A percentile compares a stretch with the other conserved stretches of the same genome.
Conservation (phyloP, 805 yeast species). For the Candida qinlingensis region DNA sequence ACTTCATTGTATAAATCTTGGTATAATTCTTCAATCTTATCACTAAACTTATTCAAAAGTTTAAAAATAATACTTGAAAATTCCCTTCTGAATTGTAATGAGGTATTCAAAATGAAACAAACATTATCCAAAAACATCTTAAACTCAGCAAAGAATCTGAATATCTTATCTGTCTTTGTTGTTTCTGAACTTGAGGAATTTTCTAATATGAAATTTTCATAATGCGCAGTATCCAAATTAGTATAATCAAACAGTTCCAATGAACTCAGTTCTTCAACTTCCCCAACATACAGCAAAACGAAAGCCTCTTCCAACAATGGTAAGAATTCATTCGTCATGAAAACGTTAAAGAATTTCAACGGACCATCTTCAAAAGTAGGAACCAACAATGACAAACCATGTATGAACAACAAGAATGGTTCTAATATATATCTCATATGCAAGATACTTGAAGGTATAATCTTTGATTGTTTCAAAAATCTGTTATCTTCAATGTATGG, state of each 20-base stretch:
- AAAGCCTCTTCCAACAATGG: slow-evolving; percentile 59
- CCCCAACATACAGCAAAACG: slow-evolving; percentile 43
- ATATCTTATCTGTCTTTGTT: slow-evolving; percentile 4
- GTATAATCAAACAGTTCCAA: slow-evolving; percentile 26
- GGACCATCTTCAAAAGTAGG: slow-evolving; percentile 30
- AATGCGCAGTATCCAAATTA: slow-evolving; percentile 26
- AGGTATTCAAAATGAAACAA: slow-evolving; percentile 21
- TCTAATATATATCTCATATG: slow-evolving; percentile 79
- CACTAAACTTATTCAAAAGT: slow-evolving; percentile 18
- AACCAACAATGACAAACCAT: slow-evolving; percentile 45
- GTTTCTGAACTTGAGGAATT: slow-evolving; percentile 19
- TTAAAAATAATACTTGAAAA: slow-evolving; percentile 20
- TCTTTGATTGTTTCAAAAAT: slow-evolving; percentile 51
- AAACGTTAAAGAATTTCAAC: slow-evolving; percentile 49
- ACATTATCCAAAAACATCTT: slow-evolving; percentile 18
- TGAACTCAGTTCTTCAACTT: slow-evolving; percentile 35
- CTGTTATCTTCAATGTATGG: slow-evolving; percentile 58
- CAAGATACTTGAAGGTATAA: slow-evolving; percentile 66
- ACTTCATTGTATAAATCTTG: slow-evolving; percentile 22
- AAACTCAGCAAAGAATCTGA: slow-evolving; percentile 19
- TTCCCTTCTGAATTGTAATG: slow-evolving; percentile 24
- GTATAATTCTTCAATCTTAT: slow-evolving; percentile 19
- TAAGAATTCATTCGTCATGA: slow-evolving; percentile 60
- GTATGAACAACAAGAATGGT: slow-evolving; percentile 62
- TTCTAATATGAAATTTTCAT: neutral